These are phyloP conservation scores for Pulveroboletus sp. DNA, from an alignment of 768 basidiomycete genomes.

Conservation along the genomic window DNA sequence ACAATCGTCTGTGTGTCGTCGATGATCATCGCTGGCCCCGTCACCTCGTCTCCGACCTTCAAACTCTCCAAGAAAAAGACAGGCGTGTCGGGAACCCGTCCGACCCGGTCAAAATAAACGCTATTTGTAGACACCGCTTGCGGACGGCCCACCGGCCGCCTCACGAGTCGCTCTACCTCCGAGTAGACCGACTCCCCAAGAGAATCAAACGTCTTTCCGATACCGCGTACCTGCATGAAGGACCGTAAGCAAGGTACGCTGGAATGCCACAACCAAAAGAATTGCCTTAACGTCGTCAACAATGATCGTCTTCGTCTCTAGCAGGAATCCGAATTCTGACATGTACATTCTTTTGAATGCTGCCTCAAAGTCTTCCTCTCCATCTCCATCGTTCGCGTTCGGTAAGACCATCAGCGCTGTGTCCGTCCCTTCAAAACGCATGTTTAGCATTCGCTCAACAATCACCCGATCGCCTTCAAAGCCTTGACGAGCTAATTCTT, in stretches of 20 bases:
- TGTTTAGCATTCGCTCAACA: conserved; percentile 81
- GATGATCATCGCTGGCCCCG: conserved; percentile 91
- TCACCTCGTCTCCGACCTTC: conserved; percentile 61
- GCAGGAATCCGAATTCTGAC: conserved; percentile 85
- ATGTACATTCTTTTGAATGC: conserved; percentile 81
- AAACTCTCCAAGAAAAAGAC: conserved; percentile 70
- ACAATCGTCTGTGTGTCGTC: too few species aligned
- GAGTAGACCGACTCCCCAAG: conserved; percentile 75
- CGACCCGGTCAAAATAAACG: conserved; percentile 80
- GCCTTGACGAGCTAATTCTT: conserved; percentile 73
- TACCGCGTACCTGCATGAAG: conserved; percentile 64
- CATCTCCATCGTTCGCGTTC: conserved; percentile 43
- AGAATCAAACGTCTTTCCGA: conserved; percentile 84
- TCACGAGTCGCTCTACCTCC: conserved; percentile 57
- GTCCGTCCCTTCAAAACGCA: conserved; percentile 92
- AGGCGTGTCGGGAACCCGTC: conserved; percentile 73
- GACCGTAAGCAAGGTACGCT: neutral
- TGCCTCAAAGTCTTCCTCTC: conserved; percentile 65
- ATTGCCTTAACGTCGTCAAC: conserved; percentile 90
- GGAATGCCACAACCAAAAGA: neutral
- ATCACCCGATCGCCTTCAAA: conserved; percentile 70
- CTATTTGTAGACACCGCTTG: conserved; percentile 53
- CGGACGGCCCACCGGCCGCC: conserved; percentile 32
- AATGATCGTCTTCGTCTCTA: conserved; percentile 77
- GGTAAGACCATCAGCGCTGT: conserved; percentile 87